Evolutionary conservation across 2,329 filamentous ascomycete species (phyloP).

Genomic region (Parasarocladium wereldwijsianum): DNA sequence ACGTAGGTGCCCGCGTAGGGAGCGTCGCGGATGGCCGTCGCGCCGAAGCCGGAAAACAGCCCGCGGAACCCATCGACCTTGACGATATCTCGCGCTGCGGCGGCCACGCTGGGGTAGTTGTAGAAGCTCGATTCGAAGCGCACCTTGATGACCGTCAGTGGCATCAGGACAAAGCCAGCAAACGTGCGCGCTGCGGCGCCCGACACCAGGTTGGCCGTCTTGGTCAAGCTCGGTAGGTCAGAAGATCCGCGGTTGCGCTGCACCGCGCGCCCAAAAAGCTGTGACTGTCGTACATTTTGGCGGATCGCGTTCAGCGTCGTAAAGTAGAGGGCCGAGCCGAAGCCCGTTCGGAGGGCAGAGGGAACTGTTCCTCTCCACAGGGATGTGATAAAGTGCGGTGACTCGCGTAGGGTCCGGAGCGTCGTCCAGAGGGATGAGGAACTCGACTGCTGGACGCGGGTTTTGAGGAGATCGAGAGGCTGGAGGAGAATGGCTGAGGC

Average conservation of each 20-base stretch:
- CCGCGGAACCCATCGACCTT: conserved; percentile 60
- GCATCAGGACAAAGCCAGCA: conserved; percentile 87
- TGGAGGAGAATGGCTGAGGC: conserved; percentile 83
- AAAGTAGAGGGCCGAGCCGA: conserved; percentile 91
- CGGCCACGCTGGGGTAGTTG: conserved; percentile 59
- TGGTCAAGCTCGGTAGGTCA: conserved; percentile 66
- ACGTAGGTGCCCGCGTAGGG: conserved; percentile 94
- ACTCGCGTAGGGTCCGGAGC: conserved; percentile 29
- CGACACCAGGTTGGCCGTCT: conserved; percentile 71
- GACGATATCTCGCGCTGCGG: conserved; percentile 62
- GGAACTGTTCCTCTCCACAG: conserved; percentile 91
- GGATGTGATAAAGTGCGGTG: conserved; percentile 46
- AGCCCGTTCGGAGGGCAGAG: conserved; percentile 82
- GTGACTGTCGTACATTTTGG: conserved; percentile 33
- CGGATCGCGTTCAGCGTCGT: conserved; percentile 72
- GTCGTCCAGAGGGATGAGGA: conserved; percentile 42
- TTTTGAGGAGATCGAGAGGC: conserved; percentile 92
- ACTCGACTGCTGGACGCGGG: conserved; percentile 79
- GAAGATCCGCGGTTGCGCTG: conserved; percentile 36
- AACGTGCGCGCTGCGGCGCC: conserved; percentile 73
- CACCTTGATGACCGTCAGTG: conserved; percentile 90
- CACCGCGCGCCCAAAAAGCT: conserved; percentile 10
- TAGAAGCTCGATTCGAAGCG: conserved; percentile 87
- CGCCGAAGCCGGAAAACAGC: conserved; percentile 88
- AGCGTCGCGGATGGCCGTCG: conserved; percentile 85